These are phyloP conservation scores for Oryza punctata DNA, from an alignment of 176 grass and related monocot genomes.

Conservation along the genomic window DNA sequence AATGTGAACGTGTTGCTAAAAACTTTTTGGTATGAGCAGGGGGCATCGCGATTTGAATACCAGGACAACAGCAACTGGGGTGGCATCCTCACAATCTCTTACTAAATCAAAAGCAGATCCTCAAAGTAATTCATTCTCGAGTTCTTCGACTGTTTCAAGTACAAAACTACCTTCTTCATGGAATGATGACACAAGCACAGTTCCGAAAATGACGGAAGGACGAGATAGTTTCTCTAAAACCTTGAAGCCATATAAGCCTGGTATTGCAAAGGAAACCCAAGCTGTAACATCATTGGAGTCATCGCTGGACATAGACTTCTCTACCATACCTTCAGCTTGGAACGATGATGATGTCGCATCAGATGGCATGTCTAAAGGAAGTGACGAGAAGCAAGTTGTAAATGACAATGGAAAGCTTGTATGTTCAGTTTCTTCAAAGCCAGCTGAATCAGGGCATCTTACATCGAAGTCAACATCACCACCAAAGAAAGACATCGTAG, in stretches of 20 bases:
- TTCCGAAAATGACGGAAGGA: constrained; percentile 53
- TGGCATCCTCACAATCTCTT: constrained; percentile 46
- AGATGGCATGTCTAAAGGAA: constrained; percentile 48
- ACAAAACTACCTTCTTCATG: constrained; percentile 64
- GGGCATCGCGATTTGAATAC: constrained; percentile 65
- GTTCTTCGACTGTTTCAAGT: constrained; percentile 44
- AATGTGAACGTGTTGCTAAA: constrained; percentile 37
- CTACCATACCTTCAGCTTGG: constrained; percentile 83
- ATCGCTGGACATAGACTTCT: constrained; percentile 57
- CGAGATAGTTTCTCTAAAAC: constrained; percentile 49
- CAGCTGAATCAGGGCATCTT: constrained; percentile 15
- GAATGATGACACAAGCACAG: constrained; percentile 76
- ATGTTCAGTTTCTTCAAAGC: constrained; percentile 27
- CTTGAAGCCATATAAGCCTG: constrained; percentile 54
- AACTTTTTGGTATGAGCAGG: constrained; percentile 43
- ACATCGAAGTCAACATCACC: constrained; percentile 18
- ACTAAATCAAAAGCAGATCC: constrained; percentile 65
- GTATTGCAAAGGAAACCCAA: constrained; percentile 57
- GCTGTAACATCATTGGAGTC: constrained; percentile 33
- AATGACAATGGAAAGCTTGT: constrained; percentile 36
- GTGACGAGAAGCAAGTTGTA: constrained; percentile 41
- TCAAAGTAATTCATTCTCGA: constrained; percentile 40
- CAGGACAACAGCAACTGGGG: constrained; percentile 40
- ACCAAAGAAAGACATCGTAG: constrained; percentile 30
- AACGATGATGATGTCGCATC: constrained; percentile 62